Evolutionary conservation across 2,329 filamentous ascomycete genomes (phyloP).

Genomic region (Botryotinia narcissicola): DNA sequence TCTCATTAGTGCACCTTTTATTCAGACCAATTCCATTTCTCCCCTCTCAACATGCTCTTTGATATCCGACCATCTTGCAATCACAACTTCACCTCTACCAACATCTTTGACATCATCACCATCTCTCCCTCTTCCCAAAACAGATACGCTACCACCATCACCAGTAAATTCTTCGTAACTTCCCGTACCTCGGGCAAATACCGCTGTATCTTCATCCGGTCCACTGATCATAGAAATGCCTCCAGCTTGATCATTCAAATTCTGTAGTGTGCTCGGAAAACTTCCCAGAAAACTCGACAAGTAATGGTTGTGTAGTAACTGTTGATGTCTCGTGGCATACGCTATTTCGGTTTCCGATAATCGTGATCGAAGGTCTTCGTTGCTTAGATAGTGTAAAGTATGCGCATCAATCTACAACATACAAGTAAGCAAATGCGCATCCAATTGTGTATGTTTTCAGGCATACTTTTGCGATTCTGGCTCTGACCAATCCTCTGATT

Average conservation of each 20-base stretch:
- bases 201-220: constrained; percentile 77
- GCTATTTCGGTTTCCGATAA: constrained; percentile 75
- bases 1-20: not conserved
- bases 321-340: constrained; percentile 83
- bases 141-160: constrained; percentile 81
- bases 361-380: constrained; percentile 52
- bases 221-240: constrained; percentile 90
- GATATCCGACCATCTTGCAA: constrained; percentile 42
- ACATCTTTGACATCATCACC: constrained; percentile 59
- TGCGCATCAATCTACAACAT: constrained; percentile 85
- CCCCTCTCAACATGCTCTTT: constrained; percentile 27
- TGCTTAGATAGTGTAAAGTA: constrained; percentile 69
- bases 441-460: not conserved
- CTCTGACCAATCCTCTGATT: constrained; percentile 43
- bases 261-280: constrained; percentile 76
- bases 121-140: constrained; percentile 67
- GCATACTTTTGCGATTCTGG: constrained; percentile 20
- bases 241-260: constrained; percentile 85
- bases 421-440: constrained; percentile 70
- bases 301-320: constrained; percentile 82
- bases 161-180: constrained; percentile 54
- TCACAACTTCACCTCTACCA: constrained; percentile 34
- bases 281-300: constrained; percentile 76
- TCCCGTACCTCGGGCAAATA: constrained; percentile 74
- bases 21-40: constrained; percentile 30